These are phyloP conservation scores for Fusarium palustre DNA, from an alignment of 2,329 filamentous ascomycete species.

Conservation along the genomic window DNA sequence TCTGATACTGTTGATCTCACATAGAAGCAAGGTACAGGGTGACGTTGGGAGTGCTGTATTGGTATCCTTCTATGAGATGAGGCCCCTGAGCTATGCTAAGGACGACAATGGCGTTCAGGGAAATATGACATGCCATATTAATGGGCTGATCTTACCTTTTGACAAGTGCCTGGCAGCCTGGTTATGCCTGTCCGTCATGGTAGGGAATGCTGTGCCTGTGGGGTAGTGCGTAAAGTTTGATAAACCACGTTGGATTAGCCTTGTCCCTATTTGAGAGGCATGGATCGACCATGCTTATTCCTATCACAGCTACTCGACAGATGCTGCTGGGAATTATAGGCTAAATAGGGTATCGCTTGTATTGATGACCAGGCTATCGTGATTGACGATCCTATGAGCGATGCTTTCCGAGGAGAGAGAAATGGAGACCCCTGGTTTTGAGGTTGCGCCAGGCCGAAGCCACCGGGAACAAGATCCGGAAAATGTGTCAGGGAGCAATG, in stretches of 20 bases:
- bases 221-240: conserved; percentile 2
- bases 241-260: conserved; percentile 6
- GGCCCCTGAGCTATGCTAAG: conserved; percentile 6
- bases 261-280: conserved; percentile 10
- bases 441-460: conserved; percentile 19
- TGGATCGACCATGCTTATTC: conserved; percentile 24
- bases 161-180: no score
- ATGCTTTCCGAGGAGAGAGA: not conserved
- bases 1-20: not conserved
- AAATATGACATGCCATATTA: conserved; percentile 7
- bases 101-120: not conserved
- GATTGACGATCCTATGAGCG: not conserved
- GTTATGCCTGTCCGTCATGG: conserved; percentile 11
- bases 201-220: not conserved
- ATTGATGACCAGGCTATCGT: not conserved
- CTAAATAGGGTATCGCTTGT: not conserved
- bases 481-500: conserved; percentile 11
- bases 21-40: not conserved
- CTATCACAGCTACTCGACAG: not conserved
- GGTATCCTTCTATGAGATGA: not conserved
- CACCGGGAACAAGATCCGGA: conserved; percentile 9
- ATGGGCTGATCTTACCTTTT: no score
- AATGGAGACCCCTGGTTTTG: conserved; percentile 10
- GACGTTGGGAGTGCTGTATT: not conserved
- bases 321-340: no score